Conservation (phyloP, 495 filamentous ascomycete species). For the Neurospora pannonica region DNA sequence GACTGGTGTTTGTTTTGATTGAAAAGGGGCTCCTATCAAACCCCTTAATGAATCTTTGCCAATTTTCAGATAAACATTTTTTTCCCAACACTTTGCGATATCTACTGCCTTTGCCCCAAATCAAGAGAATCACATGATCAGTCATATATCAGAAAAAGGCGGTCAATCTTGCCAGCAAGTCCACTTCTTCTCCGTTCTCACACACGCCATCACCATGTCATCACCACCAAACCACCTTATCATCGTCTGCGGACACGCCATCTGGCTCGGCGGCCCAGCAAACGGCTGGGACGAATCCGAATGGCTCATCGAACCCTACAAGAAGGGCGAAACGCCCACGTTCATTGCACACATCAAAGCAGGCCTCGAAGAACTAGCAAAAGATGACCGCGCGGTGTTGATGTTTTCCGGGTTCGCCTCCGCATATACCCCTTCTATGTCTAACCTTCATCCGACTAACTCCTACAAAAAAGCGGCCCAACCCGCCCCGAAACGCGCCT, state of each 20-base stretch:
- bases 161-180: neutral
- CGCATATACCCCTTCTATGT: no score
- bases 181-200: neutral
- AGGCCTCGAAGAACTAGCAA: constrained; percentile 43
- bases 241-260: constrained; percentile 73
- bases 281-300: constrained; percentile 51
- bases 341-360: constrained; percentile 62
- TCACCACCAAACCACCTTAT: constrained; percentile 43
- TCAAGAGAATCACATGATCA: constrained; percentile 20
- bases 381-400: constrained; percentile 36
- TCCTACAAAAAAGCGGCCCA: constrained; percentile 37
- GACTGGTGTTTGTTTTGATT: neutral
- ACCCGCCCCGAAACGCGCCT: constrained; percentile 47
- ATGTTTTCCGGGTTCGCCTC: constrained; percentile 58
- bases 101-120: neutral
- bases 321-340: constrained; percentile 60
- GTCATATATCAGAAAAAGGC: constrained; percentile 6
- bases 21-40: neutral
- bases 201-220: neutral
- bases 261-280: constrained; percentile 58
- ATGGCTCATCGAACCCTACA: constrained; percentile 67
- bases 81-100: neutral
- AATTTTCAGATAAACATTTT: neutral
- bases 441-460: no score
- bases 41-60: neutral